Evolutionary conservation across 352 stramenopile species (phyloP).

Genomic region (Elongisporangium prolatum): DNA sequence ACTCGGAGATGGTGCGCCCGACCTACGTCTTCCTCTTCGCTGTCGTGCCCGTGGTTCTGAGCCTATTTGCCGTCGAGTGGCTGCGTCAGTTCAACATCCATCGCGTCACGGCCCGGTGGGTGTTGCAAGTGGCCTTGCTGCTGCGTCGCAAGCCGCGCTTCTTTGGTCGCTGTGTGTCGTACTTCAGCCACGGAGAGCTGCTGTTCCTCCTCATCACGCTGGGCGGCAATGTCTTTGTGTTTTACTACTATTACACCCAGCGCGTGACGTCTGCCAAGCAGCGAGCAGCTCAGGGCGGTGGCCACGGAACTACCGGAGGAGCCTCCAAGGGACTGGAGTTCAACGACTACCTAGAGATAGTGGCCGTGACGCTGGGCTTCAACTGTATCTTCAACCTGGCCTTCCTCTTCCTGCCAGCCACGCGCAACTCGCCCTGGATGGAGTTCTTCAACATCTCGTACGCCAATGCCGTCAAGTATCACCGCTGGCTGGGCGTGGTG

Average conservation of each 20-base stretch:
- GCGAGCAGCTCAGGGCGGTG: constrained; percentile 4
- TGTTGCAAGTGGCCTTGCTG: constrained; percentile 21
- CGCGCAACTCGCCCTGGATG: no score
- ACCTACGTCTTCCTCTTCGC: constrained; percentile 46
- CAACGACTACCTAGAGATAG: constrained; percentile 10
- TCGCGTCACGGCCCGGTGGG: constrained; percentile 21
- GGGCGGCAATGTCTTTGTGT: constrained; percentile 23
- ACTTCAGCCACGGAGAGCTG: constrained; percentile 37
- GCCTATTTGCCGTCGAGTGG: constrained; percentile 33
- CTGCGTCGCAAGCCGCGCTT: constrained; percentile 39
- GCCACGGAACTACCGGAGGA: background rate
- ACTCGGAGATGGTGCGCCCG: constrained; percentile 43
- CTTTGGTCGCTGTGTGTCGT: constrained; percentile 18
- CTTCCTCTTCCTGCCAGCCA: no score
- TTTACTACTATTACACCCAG: constrained; percentile 20
- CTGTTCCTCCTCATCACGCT: constrained; percentile 21
- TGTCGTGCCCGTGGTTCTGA: constrained; percentile 30
- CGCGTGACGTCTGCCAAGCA: constrained; percentile 1
- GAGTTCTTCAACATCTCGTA: no score
- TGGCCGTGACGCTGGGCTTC: no score
- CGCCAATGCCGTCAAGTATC: no score
- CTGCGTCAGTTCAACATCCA: constrained; percentile 31
- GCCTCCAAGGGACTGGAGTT: constrained; percentile 1
- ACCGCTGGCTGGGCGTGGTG: no score
- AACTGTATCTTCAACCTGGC: no score